Percentiles rank a stretch among this genome's conserved stretches.
Evolutionary conservation across 1,284 basidiomycete genomes (phyloP).

Genomic region (Microstroma glucosiphilum): DNA sequence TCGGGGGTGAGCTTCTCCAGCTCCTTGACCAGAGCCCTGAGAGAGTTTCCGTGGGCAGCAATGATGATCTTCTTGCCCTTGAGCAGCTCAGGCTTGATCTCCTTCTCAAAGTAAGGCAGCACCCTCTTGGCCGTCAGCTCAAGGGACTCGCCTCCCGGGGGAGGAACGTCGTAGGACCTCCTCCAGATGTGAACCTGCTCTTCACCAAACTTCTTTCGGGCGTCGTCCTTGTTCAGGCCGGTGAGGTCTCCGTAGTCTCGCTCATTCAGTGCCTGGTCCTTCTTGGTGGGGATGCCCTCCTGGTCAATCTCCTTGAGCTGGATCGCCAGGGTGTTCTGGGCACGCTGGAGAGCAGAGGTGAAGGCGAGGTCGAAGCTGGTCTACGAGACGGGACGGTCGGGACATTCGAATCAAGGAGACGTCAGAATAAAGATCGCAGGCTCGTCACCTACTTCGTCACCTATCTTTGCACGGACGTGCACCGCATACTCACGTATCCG

Average conservation of each 20-base stretch:
- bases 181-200: constrained; percentile 53
- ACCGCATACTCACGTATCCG: constrained; percentile 32
- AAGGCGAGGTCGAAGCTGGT: constrained; percentile 41
- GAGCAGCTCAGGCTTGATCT: constrained; percentile 51
- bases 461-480: no score
- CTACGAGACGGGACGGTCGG: no score
- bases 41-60: constrained; percentile 54
- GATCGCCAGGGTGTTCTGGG: constrained; percentile 53
- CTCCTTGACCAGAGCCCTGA: constrained; percentile 52
- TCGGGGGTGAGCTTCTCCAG: constrained; percentile 51
- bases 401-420: no score
- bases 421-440: no score
- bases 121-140: constrained; percentile 53
- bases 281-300: constrained; percentile 46
- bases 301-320: constrained; percentile 52
- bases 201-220: constrained; percentile 53
- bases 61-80: constrained; percentile 53
- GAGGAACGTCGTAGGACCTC: constrained; percentile 51
- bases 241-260: constrained; percentile 53
- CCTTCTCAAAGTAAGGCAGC: constrained; percentile 52
- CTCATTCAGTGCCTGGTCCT: constrained; percentile 54
- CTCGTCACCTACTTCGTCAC: no score
- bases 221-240: constrained; percentile 54
- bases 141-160: constrained; percentile 53
- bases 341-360: constrained; percentile 53